Evolutionary conservation across 768 basidiomycete genomes (phyloP).

Genomic region (Tulasnella sp.): DNA sequence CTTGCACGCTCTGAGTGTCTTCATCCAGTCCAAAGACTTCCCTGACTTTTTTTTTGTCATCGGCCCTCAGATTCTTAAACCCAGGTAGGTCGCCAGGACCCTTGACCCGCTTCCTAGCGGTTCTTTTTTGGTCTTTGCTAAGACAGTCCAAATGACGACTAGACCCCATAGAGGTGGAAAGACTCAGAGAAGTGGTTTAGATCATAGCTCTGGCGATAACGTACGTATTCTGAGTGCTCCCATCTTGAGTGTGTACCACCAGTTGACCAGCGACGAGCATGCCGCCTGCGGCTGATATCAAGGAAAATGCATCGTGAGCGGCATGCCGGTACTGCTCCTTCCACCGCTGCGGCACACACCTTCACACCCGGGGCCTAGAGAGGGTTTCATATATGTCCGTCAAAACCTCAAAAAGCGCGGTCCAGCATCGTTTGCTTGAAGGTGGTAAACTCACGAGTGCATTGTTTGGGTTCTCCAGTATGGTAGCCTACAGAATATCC

Average conservation of each 20-base stretch:
- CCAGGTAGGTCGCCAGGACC: background rate
- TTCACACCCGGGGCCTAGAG: background rate
- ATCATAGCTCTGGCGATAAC: background rate
- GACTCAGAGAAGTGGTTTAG: no score
- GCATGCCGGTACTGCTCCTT: no score
- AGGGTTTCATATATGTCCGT: background rate
- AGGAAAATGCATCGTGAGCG: background rate
- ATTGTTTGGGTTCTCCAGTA: background rate
- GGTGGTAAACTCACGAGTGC: background rate
- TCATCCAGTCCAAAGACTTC: background rate
- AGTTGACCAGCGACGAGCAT: background rate
- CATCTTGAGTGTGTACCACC: background rate
- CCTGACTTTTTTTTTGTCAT: background rate
- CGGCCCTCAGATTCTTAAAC: background rate
- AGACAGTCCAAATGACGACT: background rate
- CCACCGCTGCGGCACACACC: background rate
- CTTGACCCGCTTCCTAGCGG: background rate
- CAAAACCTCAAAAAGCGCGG: no score
- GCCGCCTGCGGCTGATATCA: background rate
- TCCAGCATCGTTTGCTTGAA: no score
- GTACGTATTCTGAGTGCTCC: background rate
- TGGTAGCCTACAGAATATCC: background rate
- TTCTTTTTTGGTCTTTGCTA: background rate
- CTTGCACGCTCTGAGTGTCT: background rate
- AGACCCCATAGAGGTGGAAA: background rate